Base-by-base conservation (phyloP, 495 filamentous ascomycete genomes). In the Penicillium longicatenatum region DNA sequence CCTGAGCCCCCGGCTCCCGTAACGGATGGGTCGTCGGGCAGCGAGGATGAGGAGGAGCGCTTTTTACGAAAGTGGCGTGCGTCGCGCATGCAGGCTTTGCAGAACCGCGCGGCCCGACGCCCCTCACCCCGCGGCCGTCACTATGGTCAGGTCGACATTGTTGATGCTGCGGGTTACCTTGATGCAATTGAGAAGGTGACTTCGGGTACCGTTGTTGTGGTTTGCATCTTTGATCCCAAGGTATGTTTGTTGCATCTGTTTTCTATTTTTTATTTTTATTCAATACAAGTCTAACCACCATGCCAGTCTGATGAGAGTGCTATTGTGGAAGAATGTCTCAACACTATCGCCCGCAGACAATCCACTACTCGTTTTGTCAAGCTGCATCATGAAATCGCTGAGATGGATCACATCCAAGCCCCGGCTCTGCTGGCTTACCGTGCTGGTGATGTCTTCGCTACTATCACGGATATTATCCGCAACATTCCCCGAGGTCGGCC, bases 171-270 rank as follows among this genome's bases (percentile, higher is more conserved):
- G 45, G 94, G 92, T 20, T 98, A 95, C 63, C 82, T 98, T 50
- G 92, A 98, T 75, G 95, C 94, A 50, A 89, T 98, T 65, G 94
- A 98, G 77, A 92, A 89, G 70, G 89, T 92, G 5, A 79, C 84
- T 39, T 71, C 85, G 19, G 92, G 92, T 46, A 92, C 90, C 0
- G 80, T 91, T 11, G 93, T 98, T n/a, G 90, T 97, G 3, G 94
- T 98, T 20, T 92, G 90, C 69, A 90, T 98, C 55, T 96, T 93
- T 72, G 92, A 98, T 68, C 86, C 91, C 57, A 77, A 89, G 83
- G 93, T 96, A 82, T 64, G 84, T 62, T 42, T 52, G n/a, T n/a
- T n/a, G n/a, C n/a, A n/a, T n/a, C n/a, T n/a, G n/a, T n/a, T n/a
- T n/a, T n/a, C n/a, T n/a, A n/a, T n/a, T 68, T 50, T 60, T 70